A percentile compares a stretch with the other conserved stretches of the same genome.
Conservation (phyloP, 2,329 filamentous ascomycete genomes). For the Talaromyces rugulosus region DNA sequence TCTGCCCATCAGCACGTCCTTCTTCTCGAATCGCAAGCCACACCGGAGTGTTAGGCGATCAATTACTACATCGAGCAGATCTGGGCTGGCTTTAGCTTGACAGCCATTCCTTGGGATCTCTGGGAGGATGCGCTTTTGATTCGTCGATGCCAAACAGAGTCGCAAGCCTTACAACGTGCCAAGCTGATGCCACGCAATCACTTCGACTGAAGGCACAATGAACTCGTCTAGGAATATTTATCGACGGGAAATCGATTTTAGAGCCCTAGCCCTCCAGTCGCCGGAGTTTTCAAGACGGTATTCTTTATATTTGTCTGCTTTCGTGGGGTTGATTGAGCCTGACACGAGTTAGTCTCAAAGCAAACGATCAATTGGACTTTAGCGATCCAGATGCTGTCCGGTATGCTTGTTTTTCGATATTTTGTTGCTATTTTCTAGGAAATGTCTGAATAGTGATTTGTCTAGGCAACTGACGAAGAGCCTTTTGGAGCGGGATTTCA, state of each 20-base stretch:
- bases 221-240: constrained; percentile 46
- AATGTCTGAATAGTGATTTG: constrained; percentile 12
- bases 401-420: constrained; percentile 40
- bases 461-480: constrained; percentile 67
- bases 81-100: background rate
- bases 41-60: background rate
- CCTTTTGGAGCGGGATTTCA: constrained; percentile 72
- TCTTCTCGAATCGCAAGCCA: background rate
- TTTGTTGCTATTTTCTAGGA: background rate
- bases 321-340: constrained; percentile 4
- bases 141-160: background rate
- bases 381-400: constrained; percentile 70
- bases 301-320: constrained; percentile 18
- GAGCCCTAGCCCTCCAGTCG: constrained; percentile 55
- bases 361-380: constrained; percentile 69
- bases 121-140: background rate
- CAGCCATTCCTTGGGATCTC: background rate
- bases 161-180: background rate
- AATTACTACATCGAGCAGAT: background rate
- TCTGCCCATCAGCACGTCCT: background rate
- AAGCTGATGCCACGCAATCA: background rate
- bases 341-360: constrained; percentile 41
- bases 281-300: constrained; percentile 57
- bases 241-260: constrained; percentile 58
- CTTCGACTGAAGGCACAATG: constrained; percentile 21